Evolutionary conservation across 805 yeast species (phyloP).

Genomic region (Nakazawaea populi): DNA sequence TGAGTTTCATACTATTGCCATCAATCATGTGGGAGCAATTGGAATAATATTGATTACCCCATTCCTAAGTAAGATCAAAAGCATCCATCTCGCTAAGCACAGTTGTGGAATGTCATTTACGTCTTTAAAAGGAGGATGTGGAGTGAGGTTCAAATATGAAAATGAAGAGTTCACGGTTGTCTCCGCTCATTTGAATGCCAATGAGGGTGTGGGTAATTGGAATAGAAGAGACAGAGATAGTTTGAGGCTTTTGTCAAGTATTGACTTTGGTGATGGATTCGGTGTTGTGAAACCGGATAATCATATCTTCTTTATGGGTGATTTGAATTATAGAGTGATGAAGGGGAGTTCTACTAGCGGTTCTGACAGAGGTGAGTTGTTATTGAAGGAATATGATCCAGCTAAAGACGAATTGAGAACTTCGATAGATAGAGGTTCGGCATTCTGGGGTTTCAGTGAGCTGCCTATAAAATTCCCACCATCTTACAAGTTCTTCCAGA

Average conservation of each 20-base stretch:
- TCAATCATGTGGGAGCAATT: conserved; percentile 49
- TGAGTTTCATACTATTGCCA: conserved; percentile 35
- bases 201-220: conserved; percentile 53
- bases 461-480: conserved; percentile 64
- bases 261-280: conserved; percentile 54
- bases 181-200: conserved; percentile 69
- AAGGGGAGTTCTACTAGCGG: conserved; percentile 10
- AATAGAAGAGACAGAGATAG: conserved; percentile 49
- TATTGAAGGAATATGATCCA: neutral
- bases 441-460: conserved; percentile 64
- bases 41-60: conserved; percentile 48
- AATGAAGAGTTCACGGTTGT: conserved; percentile 48
- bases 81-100: conserved; percentile 24
- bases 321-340: conserved; percentile 68
- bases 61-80: conserved; percentile 21
- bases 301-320: conserved; percentile 78
- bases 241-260: conserved; percentile 39
- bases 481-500: conserved; percentile 62
- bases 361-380: neutral
- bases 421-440: conserved; percentile 34
- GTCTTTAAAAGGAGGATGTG: conserved; percentile 72
- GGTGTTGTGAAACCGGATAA: conserved; percentile 43
- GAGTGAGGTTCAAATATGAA: conserved; percentile 41
- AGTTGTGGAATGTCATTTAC: conserved; percentile 57
- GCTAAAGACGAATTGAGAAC: conserved; percentile 43